A percentile compares a stretch with the other conserved stretches of the same genome.
Conservation (phyloP, 495 filamentous ascomycete species). For the Neurospora sp. region DNA sequence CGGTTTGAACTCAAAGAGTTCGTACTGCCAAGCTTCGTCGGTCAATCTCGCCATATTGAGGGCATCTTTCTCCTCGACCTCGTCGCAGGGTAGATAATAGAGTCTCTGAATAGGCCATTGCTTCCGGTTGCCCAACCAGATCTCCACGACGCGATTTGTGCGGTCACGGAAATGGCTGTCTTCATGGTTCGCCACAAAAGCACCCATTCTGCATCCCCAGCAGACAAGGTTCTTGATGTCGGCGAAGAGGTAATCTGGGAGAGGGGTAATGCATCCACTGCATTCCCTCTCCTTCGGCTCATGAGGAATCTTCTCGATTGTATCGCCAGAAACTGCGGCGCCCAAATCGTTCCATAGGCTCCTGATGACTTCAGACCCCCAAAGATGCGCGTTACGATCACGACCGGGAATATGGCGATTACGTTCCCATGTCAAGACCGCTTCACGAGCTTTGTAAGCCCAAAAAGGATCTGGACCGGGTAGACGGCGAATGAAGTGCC, state of each 20-base stretch:
- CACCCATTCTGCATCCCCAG: conserved; percentile 13
- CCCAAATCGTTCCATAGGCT: conserved; percentile 9
- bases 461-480: conserved; percentile 19
- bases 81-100: background rate
- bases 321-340: conserved; percentile 16
- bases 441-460: conserved; percentile 19
- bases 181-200: conserved; percentile 11
- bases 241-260: conserved; percentile 1
- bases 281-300: conserved; percentile 1
- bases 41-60: background rate
- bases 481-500: conserved; percentile 14
- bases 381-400: background rate
- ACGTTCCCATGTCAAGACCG: conserved; percentile 1
- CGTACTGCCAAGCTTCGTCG: background rate
- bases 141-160: background rate
- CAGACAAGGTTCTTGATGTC: conserved; percentile 1
- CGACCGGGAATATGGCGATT: background rate
- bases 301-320: background rate
- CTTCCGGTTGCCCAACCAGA: background rate
- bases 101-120: background rate
- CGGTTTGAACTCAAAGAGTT: background rate
- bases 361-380: background rate
- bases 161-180: conserved; percentile 16
- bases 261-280: background rate
- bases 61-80: background rate